phyloP scores from a whole-genome alignment of 2,329 filamentous ascomycete species.

The Pestalotiopsis sp. region DNA sequence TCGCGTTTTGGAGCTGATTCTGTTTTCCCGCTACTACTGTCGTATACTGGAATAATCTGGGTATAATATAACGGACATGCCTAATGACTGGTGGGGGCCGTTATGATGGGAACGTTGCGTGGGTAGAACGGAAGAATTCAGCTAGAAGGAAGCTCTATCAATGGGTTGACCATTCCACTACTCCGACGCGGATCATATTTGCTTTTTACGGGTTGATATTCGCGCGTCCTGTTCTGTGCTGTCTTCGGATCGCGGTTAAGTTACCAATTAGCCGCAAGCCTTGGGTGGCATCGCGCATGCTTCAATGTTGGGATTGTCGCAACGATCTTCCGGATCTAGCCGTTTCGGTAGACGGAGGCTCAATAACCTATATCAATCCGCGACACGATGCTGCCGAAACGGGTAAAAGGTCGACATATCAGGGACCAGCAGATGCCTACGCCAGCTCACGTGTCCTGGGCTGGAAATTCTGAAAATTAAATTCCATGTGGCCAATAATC shows the following conservation, averaged over 20 bases:
- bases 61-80: background rate
- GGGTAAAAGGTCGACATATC: background rate
- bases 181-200: background rate
- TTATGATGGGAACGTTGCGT: background rate
- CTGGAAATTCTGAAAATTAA: background rate
- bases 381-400: background rate
- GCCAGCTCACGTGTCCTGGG: background rate
- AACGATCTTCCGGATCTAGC: background rate
- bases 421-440: background rate
- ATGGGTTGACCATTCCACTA: background rate
- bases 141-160: background rate
- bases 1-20: background rate
- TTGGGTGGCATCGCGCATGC: background rate
- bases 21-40: background rate
- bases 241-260: background rate
- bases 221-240: background rate
- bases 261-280: slow-evolving; percentile 7
- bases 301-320: background rate
- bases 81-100: background rate
- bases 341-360: background rate
- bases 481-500: background rate
- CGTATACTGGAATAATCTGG: background rate
- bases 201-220: background rate
- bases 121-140: background rate
- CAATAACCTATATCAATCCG: background rate